A percentile compares a stretch with the other conserved stretches of the same genome.
phyloP scores from a whole-genome alignment of 108 stramenopile genomes.

The Discostella stelligeroides region DNA sequence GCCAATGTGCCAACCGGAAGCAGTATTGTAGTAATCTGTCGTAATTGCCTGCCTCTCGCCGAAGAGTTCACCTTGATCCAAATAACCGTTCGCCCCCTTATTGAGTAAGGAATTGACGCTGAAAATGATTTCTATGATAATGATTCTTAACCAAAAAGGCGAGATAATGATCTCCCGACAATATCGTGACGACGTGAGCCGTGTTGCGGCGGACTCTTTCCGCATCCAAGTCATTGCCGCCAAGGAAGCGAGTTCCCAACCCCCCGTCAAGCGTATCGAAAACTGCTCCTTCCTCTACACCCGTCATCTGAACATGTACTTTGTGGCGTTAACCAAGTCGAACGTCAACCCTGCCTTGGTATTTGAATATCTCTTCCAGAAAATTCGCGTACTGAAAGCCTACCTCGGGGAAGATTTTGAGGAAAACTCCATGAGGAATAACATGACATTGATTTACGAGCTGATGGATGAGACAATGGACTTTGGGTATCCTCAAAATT shows the following conservation, averaged over 20 bases:
- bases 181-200: constrained; percentile 89
- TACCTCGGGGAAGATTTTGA: constrained; percentile 98
- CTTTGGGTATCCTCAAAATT: constrained; percentile 99
- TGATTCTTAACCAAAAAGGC: constrained; percentile 91
- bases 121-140: constrained; percentile 92
- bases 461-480: constrained; percentile 99
- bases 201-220: constrained; percentile 87
- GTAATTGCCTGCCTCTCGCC: no score
- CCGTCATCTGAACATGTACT: constrained; percentile 96
- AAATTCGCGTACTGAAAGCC: constrained; percentile 93
- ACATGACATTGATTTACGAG: constrained; percentile 99
- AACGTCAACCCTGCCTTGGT: constrained; percentile 98
- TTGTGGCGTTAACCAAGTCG: constrained; percentile 95
- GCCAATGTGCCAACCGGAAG: no score
- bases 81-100: no score
- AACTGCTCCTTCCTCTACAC: constrained; percentile 97
- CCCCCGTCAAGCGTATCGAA: constrained; percentile 95
- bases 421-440: constrained; percentile 94
- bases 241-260: constrained; percentile 94
- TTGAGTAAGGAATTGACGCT: neutral
- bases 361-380: constrained; percentile 96
- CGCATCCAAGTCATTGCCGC: constrained; percentile 93
- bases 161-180: constrained; percentile 94
- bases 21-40: no score
- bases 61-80: no score